Base-by-base conservation (phyloP, 2,329 filamentous ascomycete genomes). In the Penicillium crustosum region DNA sequence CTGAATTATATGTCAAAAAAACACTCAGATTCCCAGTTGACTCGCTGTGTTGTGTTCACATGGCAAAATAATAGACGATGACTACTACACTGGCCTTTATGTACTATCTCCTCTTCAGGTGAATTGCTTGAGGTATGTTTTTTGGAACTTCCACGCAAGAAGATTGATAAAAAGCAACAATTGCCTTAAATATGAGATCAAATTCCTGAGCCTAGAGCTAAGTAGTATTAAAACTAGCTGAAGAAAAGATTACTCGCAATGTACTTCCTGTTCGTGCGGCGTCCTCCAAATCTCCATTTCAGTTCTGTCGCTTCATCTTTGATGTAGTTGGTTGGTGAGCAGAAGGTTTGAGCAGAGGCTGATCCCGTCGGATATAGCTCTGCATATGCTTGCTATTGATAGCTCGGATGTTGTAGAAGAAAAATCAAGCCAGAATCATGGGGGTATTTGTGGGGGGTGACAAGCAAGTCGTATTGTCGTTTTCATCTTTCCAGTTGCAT, bases 21-120 rank as follows among this genome's bases (percentile, higher is more conserved):
- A 15, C 19, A 2, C 1, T 3, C 4, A 1, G 6, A 17, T 15
- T 19, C 8, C 2, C 12, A 25, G 15, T 36, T 19, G 8, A 17
- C 6, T 15, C 10, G 15, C n/a, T 25, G 8, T 6, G 4, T 5
- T 23, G 8, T 19, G 2, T 6, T 13, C 4, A 6, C 4, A n/a
- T 36, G 3, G 12, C 5, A 15, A 0, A 2, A 10, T 6, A n/a
- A 12, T 10, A 13, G 3, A 23, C 0, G 12, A 12, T 8, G 2
- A 10, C 2, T 23, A 7, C 1, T 23, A 1, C 4, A 23, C 7
- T 7, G 29, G 7, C 3, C 1, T 31, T 33, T 48, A 2, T 17
- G 13, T 17, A 13, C 29, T 33, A 33, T 23, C 1, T 48, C 13
- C 13, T 29, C 42, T 23, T 23, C 8, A 17, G 29, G 27, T 19